Percentiles rank a stretch among this genome's conserved stretches.
Evolutionary conservation across 192 early-diverging fungal genomes (phyloP).

Genomic region (Backusella morwellensis): DNA sequence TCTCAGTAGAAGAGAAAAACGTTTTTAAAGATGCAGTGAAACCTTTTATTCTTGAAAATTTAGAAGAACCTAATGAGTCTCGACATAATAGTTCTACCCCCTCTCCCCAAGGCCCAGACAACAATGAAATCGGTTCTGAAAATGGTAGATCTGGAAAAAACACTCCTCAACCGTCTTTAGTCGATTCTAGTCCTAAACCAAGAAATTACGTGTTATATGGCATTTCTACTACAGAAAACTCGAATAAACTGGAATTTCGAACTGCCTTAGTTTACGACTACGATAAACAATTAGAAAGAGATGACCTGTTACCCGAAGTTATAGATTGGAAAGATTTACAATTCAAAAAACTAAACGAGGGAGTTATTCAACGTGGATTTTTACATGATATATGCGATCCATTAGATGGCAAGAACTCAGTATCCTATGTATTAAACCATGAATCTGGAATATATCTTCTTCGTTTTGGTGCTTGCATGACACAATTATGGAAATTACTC

Average conservation of each 20-base stretch:
- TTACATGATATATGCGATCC: neutral
- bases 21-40: neutral
- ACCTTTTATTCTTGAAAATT: neutral
- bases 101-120: neutral
- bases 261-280: neutral
- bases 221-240: neutral
- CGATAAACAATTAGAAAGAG: no score
- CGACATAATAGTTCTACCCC: neutral
- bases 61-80: neutral
- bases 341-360: neutral
- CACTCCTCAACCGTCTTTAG: neutral
- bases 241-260: neutral
- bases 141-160: neutral
- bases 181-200: neutral
- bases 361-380: neutral
- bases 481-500: neutral
- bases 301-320: neutral
- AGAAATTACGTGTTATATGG: neutral
- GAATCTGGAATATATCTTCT: neutral
- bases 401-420: neutral
- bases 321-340: neutral
- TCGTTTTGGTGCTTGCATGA: neutral
- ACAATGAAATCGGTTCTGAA: neutral
- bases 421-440: neutral
- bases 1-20: neutral